These are phyloP conservation scores for Tolypocladium tropicale DNA, from an alignment of 2,329 filamentous ascomycete genomes.

Conservation along the genomic window DNA sequence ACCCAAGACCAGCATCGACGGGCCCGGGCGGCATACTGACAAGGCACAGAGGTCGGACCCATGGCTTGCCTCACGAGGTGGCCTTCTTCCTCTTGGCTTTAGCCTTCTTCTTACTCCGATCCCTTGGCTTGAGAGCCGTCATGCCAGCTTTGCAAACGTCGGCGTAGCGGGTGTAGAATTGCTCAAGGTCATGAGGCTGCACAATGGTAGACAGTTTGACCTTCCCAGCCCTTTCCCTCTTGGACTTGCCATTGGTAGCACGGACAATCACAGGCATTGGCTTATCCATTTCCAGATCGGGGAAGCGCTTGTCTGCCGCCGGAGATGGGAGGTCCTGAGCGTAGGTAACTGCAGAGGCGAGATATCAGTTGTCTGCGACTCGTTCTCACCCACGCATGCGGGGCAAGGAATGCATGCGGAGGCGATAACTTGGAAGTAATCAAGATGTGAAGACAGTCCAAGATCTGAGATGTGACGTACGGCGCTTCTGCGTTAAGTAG, in stretches of 20 bases:
- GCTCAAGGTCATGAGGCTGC: conserved; percentile 61
- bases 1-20: not conserved
- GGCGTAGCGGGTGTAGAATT: conserved; percentile 76
- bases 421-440: not conserved
- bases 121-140: conserved; percentile 82
- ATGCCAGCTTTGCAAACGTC: conserved; percentile 87
- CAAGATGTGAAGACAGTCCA: not conserved
- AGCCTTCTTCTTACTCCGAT: conserved; percentile 77
- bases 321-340: conserved; percentile 31
- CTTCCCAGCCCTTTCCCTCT: conserved; percentile 44
- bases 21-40: not conserved
- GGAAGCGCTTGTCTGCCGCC: conserved; percentile 39
- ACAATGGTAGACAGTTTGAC: conserved; percentile 80
- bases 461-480: conserved; percentile 31
- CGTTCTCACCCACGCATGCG: not conserved
- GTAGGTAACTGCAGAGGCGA: conserved; percentile 26
- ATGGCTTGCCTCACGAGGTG: conserved; percentile 7
- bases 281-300: conserved; percentile 47
- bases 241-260: conserved; percentile 69
- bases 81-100: conserved; percentile 64
- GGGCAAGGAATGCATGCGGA: not conserved
- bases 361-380: conserved; percentile 3
- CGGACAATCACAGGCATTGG: conserved; percentile 70
- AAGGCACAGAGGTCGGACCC: not conserved
- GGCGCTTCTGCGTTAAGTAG: conserved; percentile 66